Evolutionary conservation across 352 stramenopile species (phyloP).

Genomic region (Pythium diclinum): DNA sequence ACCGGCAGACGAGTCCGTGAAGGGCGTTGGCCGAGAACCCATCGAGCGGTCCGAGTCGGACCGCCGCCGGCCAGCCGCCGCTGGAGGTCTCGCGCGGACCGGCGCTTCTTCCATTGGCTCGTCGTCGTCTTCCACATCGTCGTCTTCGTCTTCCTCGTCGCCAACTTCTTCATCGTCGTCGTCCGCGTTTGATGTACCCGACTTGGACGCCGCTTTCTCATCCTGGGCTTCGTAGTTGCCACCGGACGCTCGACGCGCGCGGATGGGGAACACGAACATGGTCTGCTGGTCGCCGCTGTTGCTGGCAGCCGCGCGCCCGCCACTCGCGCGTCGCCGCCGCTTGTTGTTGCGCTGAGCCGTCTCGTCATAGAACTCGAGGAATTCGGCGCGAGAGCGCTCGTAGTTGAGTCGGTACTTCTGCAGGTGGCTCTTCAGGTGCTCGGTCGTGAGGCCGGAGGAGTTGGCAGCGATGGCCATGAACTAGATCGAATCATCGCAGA

Average conservation of each 20-base stretch:
- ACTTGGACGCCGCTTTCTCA: slow-evolving; percentile 10
- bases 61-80: neutral
- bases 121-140: slow-evolving; percentile 2
- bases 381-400: slow-evolving; percentile 74
- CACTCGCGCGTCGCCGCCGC: slow-evolving; percentile 37
- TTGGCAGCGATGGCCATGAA: slow-evolving; percentile 63
- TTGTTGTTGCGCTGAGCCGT: slow-evolving; percentile 68
- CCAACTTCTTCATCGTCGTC: slow-evolving; percentile 18
- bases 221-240: slow-evolving; percentile 22
- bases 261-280: slow-evolving; percentile 83
- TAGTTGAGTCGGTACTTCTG: slow-evolving; percentile 89
- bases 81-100: neutral
- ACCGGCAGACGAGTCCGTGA: neutral
- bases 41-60: slow-evolving; percentile 9
- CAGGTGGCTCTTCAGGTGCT: slow-evolving; percentile 85
- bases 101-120: neutral
- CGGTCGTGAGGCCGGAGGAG: slow-evolving; percentile 64
- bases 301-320: slow-evolving; percentile 15
- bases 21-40: neutral
- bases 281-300: slow-evolving; percentile 43
- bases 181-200: neutral
- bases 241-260: slow-evolving; percentile 7
- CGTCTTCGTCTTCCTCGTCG: slow-evolving; percentile 19
- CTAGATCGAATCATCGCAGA: slow-evolving; percentile 24
- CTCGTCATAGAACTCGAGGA: slow-evolving; percentile 82